phyloP scores from a whole-genome alignment of 345 rosid species.

The Euphorbia tirucalli region DNA sequence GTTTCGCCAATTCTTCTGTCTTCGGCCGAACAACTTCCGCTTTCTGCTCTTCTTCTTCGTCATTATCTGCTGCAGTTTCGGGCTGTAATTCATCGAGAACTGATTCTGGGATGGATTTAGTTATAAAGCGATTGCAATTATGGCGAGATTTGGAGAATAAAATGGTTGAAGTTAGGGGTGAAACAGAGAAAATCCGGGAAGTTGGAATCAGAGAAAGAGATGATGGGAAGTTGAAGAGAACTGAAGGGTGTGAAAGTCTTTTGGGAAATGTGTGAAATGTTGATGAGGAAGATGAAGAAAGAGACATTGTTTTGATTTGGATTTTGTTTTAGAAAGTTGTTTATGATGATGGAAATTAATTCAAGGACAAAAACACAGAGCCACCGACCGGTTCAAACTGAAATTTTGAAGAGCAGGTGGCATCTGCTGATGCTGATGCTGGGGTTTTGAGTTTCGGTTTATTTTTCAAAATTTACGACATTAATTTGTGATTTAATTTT shows the following conservation, averaged over 20 bases:
- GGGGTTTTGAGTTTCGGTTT: no score
- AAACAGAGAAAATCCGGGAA: slow-evolving; percentile 4
- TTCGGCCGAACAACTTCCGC: slow-evolving; percentile 11
- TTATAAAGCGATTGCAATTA: slow-evolving; percentile 5
- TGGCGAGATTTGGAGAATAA: background rate
- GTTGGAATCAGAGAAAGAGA: background rate
- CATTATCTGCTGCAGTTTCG: background rate
- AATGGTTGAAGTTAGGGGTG: slow-evolving; percentile 11
- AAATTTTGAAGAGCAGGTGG: background rate
- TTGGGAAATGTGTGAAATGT: slow-evolving; percentile 20
- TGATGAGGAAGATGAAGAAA: slow-evolving; percentile 18
- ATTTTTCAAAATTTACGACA: no score
- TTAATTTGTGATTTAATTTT: no score
- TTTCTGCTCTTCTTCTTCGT: slow-evolving; percentile 10
- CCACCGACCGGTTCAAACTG: no score
- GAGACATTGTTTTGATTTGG: slow-evolving; percentile 39
- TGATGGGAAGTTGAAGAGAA: slow-evolving; percentile 18
- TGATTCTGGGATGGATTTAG: slow-evolving; percentile 22
- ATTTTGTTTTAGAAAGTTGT: slow-evolving; percentile 11
- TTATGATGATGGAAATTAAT: background rate
- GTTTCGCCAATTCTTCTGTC: slow-evolving; percentile 45
- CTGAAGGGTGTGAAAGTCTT: slow-evolving; percentile 19
- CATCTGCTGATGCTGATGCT: background rate
- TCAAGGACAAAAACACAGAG: background rate
- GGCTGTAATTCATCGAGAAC: slow-evolving; percentile 13